A percentile compares a stretch with the other conserved stretches of the same genome.
Evolutionary conservation across 345 rosid genomes (phyloP).

Genomic region (Rhodamnia rubescens): DNA sequence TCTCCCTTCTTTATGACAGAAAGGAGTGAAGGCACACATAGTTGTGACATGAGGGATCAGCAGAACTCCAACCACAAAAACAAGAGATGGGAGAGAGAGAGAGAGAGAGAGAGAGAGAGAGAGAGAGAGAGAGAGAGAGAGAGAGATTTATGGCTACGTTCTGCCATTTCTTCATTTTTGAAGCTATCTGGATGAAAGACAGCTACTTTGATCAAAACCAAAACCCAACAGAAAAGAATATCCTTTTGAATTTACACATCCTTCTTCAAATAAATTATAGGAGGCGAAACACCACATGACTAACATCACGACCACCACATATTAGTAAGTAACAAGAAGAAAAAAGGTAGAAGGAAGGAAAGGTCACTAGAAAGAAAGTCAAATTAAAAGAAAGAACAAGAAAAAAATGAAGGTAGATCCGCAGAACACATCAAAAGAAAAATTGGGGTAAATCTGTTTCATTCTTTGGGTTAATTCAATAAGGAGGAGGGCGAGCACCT

Average conservation of each 20-base stretch:
- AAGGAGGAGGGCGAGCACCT: constrained; percentile 48
- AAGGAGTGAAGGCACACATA: background rate
- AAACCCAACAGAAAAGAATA: constrained; percentile 6
- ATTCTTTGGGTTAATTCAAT: background rate
- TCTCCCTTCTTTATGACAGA: background rate
- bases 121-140: background rate
- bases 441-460: background rate
- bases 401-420: background rate
- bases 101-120: too few species aligned
- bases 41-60: background rate
- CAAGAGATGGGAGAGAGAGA: background rate
- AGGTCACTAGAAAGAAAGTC: background rate
- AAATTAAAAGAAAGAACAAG: background rate
- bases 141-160: background rate
- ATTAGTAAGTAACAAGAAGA: background rate
- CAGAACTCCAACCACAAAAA: background rate
- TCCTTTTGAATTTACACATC: constrained; percentile 33
- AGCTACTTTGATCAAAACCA: background rate
- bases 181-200: background rate
- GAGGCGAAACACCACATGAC: background rate
- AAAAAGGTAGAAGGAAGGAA: background rate
- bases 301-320: background rate
- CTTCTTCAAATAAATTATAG: constrained; percentile 14
- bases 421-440: background rate
- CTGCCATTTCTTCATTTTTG: background rate